Evolutionary conservation across 2,329 filamentous ascomycete species (phyloP).

Genomic region (Colletotrichum gigasporum): DNA sequence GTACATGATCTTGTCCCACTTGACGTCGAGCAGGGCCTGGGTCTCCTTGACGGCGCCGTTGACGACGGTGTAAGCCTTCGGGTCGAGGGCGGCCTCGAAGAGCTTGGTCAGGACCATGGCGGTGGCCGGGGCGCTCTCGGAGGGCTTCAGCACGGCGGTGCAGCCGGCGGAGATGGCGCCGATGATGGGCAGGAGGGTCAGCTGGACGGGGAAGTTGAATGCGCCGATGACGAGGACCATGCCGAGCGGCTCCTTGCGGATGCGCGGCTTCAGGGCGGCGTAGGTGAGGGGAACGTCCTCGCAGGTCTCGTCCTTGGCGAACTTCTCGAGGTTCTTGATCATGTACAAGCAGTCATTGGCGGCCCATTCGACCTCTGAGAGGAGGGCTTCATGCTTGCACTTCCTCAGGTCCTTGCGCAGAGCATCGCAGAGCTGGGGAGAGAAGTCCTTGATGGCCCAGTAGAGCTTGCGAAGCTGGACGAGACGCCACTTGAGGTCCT

Average conservation of each 20-base stretch:
- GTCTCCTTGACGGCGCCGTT: slow-evolving; percentile 87
- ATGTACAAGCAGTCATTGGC: slow-evolving; percentile 84
- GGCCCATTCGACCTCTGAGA: slow-evolving; percentile 81
- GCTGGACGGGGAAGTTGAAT: slow-evolving; percentile 92
- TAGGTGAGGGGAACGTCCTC: slow-evolving; percentile 75
- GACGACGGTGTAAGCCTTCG: slow-evolving; percentile 77
- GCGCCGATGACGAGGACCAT: slow-evolving; percentile 86
- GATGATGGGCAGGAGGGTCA: slow-evolving; percentile 80
- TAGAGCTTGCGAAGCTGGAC: slow-evolving; percentile 93
- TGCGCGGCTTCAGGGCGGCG: slow-evolving; percentile 75
- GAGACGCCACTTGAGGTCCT: slow-evolving; percentile 82
- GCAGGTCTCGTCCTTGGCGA: slow-evolving; percentile 83
- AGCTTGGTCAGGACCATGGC: slow-evolving; percentile 85
- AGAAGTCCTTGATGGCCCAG: slow-evolving; percentile 88
- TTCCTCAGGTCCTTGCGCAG: slow-evolving; percentile 83
- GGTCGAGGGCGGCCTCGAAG: slow-evolving; percentile 79
- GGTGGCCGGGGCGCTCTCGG: slow-evolving; percentile 79
- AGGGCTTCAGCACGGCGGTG: slow-evolving; percentile 90
- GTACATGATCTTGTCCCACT: slow-evolving; percentile 99
- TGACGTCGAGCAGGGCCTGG: slow-evolving; percentile 82
- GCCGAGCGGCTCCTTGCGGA: slow-evolving; percentile 89
- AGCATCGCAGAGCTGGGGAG: slow-evolving; percentile 77
- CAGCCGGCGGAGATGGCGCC: slow-evolving; percentile 94
- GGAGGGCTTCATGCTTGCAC: slow-evolving; percentile 75
- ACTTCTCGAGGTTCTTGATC: slow-evolving; percentile 80